Conservation (phyloP, 148 eudicot species). For the Silene uniflora region DNA sequence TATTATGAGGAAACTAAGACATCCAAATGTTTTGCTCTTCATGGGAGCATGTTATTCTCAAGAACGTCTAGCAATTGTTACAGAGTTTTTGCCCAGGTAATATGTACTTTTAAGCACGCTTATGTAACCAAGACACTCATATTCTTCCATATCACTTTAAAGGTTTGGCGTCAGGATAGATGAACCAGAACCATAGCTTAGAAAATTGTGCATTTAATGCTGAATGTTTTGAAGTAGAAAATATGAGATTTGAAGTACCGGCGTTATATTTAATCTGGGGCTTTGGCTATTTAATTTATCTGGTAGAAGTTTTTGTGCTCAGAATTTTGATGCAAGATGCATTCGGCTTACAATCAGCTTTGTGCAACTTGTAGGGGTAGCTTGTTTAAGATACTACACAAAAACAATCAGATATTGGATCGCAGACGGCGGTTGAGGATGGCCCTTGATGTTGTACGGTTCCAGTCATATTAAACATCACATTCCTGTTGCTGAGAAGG, state of each 20-base stretch:
- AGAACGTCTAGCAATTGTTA: conserved; percentile 73
- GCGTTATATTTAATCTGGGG: neutral
- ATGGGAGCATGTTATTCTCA: conserved; percentile 81
- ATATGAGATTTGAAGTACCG: neutral
- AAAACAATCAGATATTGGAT: conserved; percentile 61
- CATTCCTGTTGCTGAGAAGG: neutral
- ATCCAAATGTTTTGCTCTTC: conserved; percentile 89
- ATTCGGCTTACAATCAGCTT: neutral
- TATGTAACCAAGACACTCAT: neutral
- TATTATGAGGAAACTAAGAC: conserved; percentile 76
- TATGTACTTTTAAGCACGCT: neutral
- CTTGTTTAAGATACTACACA: conserved; percentile 75
- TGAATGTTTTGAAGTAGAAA: neutral
- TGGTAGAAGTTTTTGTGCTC: neutral
- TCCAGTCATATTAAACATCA: conserved; percentile 9
- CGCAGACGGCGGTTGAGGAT: conserved; percentile 58
- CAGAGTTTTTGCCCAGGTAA: conserved; percentile 79
- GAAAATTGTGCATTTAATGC: neutral
- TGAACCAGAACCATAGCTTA: neutral
- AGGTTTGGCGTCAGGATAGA: neutral
- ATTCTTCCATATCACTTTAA: too few species aligned
- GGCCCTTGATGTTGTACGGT: conserved; percentile 85
- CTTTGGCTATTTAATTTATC: neutral
- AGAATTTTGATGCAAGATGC: neutral
- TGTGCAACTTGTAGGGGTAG: conserved; percentile 57